Evolutionary conservation across 192 early-diverging fungal genomes (phyloP), one percentile per base, ranked within the genome.

Genomic region (Backusella liffmaniae): DNA sequence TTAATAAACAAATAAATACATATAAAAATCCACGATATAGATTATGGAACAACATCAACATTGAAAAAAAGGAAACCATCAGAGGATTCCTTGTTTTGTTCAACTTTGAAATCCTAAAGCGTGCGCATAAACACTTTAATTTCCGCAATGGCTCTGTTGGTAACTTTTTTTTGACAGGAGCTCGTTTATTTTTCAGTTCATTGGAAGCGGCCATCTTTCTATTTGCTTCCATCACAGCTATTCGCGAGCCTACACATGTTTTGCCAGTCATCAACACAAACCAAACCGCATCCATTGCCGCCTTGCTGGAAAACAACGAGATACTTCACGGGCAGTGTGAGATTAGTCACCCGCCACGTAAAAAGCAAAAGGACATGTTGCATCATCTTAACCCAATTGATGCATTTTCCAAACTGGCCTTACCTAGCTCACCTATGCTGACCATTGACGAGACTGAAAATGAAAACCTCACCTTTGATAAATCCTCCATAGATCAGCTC

Each of bases 91-190:
- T 94, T 21, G 84, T 85, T 41, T 83, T 89, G 36, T 91, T 94
- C 68, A 81, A 94, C 74, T 84, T 86, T 73, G 85, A 91, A 78
- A 84, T 91, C 34, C 80, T 91, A 44, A 89, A 87, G 67, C 76
- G 86, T 32, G 86, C 89, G 3, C 84, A 87, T 35, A 87, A 87
- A 56, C 76, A 77, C 2, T 94, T 93, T 76, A 88, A 92, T 21
- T 94, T 91, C 74, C 85, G 90, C 10, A 90, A 90, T 41, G 92
- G 91, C n/a, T 86, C 85, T 26, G 90, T 94, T 67, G 92, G 92
- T 16, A 94, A 94, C 82, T 92, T 93, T 76, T 92, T 94, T 73
- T 72, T 94, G 42, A 93, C 91, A 15, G 92, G 92, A 9, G 91
- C 88, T 5, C 84, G 92, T 21, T 76, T 92, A 53, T 94, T 94